Percentiles rank a stretch among this genome's conserved stretches.
These are phyloP conservation scores for Lachancea nothofagi DNA, from an alignment of 805 yeast species.

Conservation along the genomic window DNA sequence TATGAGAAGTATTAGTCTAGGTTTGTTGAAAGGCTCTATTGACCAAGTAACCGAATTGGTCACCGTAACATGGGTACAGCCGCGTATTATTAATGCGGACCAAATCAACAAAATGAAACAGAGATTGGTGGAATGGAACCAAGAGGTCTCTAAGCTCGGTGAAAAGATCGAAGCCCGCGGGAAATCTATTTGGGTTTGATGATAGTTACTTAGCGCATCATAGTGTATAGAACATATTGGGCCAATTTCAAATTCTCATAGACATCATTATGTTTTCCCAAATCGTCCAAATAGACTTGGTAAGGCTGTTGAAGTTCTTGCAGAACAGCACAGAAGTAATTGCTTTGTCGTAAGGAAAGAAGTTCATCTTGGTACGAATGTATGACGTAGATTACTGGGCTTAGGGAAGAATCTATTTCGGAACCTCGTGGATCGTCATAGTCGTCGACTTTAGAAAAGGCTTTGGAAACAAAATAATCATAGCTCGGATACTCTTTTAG, in stretches of 20 bases:
- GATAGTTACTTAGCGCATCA: slow-evolving; percentile 1
- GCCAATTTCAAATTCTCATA: slow-evolving; percentile 41
- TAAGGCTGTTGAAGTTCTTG: slow-evolving; percentile 15
- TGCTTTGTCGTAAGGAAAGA: slow-evolving; percentile 46
- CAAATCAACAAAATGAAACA: slow-evolving; percentile 75
- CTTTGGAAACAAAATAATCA: slow-evolving; percentile 49
- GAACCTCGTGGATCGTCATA: slow-evolving; percentile 21
- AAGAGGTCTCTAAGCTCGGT: slow-evolving; percentile 61
- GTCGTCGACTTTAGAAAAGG: slow-evolving; percentile 38
- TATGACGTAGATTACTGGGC: slow-evolving; percentile 35
- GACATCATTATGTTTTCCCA: slow-evolving; percentile 66
- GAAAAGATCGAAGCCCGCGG: slow-evolving; percentile 57
- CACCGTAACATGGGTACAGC: slow-evolving; percentile 91
- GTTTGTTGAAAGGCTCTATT: slow-evolving; percentile 80
- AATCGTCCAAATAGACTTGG: slow-evolving; percentile 31
- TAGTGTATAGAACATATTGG: slow-evolving; percentile 20
- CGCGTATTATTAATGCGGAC: slow-evolving; percentile 76
- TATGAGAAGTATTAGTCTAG: slow-evolving; percentile 84
- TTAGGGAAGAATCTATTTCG: slow-evolving; percentile 5
- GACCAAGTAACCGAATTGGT: slow-evolving; percentile 80
- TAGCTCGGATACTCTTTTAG: slow-evolving; percentile 60
- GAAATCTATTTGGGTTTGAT: slow-evolving; percentile 55
- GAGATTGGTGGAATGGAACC: slow-evolving; percentile 73
- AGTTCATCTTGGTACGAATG: slow-evolving; percentile 70
- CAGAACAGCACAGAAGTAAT: slow-evolving; percentile 36